Evolutionary conservation across 805 yeast species (phyloP).

Genomic region (Cyberlindnera mycetangii): DNA sequence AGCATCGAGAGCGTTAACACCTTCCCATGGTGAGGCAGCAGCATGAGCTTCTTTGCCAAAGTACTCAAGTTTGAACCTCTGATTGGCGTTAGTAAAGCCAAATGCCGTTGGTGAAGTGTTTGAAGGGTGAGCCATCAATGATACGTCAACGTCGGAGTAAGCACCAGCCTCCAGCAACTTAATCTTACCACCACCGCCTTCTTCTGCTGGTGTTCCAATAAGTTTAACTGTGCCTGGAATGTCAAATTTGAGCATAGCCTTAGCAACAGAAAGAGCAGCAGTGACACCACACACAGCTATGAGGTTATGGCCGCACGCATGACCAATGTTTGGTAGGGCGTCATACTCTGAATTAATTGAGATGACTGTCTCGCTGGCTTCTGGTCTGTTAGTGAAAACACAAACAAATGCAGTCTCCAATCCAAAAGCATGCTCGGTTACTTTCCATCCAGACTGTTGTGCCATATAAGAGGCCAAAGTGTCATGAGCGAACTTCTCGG

Average conservation of each 20-base stretch:
- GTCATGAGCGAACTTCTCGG: slow-evolving; percentile 10
- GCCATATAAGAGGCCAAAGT: slow-evolving; percentile 4
- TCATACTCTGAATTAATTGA: slow-evolving; percentile 11
- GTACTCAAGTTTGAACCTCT: slow-evolving; percentile 7
- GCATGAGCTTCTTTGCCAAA: slow-evolving; percentile 14
- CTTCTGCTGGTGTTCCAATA: slow-evolving; percentile 12
- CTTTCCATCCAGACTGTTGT: slow-evolving; percentile 4
- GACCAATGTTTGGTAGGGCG: slow-evolving; percentile 11
- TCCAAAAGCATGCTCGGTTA: slow-evolving; percentile 2
- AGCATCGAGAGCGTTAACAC: slow-evolving; percentile 12
- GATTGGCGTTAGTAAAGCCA: slow-evolving; percentile 2
- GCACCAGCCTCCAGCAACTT: slow-evolving; percentile 7
- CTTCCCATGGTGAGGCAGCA: slow-evolving; percentile 15
- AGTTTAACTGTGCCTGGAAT: slow-evolving; percentile 8
- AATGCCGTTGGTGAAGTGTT: background rate
- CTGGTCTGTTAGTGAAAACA: background rate
- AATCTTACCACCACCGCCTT: slow-evolving; percentile 13
- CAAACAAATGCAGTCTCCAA: slow-evolving; percentile 5
- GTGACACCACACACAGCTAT: slow-evolving; percentile 8
- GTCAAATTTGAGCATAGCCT: slow-evolving; percentile 6
- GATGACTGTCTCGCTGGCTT: background rate
- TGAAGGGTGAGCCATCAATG: slow-evolving; percentile 6
- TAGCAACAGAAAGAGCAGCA: slow-evolving; percentile 4
- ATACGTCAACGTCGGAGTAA: slow-evolving; percentile 5
- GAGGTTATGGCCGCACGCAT: slow-evolving; percentile 13